A percentile compares a stretch with the other conserved stretches of the same genome.
These are phyloP conservation scores for Boechera divaricarpa DNA, from an alignment of 345 rosid genomes.

Conservation along the genomic window DNA sequence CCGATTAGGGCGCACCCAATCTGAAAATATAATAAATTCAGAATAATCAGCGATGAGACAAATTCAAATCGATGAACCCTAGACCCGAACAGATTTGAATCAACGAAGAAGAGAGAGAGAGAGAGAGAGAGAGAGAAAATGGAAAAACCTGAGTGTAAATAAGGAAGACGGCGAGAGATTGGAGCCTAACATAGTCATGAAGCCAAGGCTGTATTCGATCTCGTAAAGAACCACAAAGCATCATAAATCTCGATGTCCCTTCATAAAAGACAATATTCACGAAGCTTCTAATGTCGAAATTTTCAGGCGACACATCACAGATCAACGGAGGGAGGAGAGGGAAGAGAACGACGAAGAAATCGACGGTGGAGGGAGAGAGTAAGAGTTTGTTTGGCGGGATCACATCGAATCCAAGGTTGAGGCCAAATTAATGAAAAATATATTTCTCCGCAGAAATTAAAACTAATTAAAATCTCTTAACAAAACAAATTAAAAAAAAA, in stretches of 20 bases:
- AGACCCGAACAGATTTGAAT: constrained; percentile 21
- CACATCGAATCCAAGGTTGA: constrained; percentile 37
- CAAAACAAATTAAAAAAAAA: not conserved
- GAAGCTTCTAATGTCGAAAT: constrained; percentile 6
- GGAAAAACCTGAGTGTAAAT: constrained; percentile 74
- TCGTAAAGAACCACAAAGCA: constrained; percentile 56
- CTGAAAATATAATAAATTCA: constrained; percentile 38
- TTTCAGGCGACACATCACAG: constrained; percentile 25
- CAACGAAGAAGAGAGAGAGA: not conserved
- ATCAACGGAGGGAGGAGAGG: constrained; percentile 13
- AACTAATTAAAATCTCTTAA: not conserved
- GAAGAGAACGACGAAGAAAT: not conserved
- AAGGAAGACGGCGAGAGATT: constrained; percentile 77
- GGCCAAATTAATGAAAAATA: not conserved
- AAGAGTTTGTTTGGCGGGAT: constrained; percentile 48
- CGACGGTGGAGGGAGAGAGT: constrained; percentile 36
- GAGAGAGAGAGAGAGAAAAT: not conserved
- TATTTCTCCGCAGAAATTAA: constrained; percentile 11
- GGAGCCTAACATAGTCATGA: constrained; percentile 85
- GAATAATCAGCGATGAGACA: not conserved
- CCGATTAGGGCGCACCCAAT: constrained; percentile 89
- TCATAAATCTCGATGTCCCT: constrained; percentile 46
- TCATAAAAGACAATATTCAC: constrained; percentile 39
- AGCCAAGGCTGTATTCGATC: constrained; percentile 66
- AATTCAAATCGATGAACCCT: constrained; percentile 36